Conservation (phyloP, 2,329 filamentous ascomycete genomes). For the Scortechinia acanthostroma region DNA sequence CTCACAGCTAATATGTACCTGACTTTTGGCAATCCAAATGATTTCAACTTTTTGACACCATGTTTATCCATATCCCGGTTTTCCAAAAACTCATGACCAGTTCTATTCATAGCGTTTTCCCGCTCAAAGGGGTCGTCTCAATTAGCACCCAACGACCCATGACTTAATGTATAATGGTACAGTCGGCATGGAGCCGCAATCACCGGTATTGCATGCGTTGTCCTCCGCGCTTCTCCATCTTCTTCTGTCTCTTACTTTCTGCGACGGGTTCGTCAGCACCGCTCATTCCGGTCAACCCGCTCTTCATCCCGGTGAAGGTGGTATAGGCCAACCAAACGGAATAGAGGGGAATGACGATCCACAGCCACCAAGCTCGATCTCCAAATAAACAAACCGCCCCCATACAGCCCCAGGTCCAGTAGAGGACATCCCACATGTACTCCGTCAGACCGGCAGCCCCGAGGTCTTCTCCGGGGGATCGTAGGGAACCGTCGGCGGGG, state of each 20-base stretch:
- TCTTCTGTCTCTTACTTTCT: constrained; percentile 39
- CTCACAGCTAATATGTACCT: no score
- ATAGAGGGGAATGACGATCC: constrained; percentile 37
- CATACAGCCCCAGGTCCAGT: constrained; percentile 62
- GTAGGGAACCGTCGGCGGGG: constrained; percentile 29
- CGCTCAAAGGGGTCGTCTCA: no score
- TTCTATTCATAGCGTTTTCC: no score
- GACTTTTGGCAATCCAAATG: no score
- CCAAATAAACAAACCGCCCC: constrained; percentile 44
- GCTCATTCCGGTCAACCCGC: constrained; percentile 24
- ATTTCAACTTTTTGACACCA: no score
- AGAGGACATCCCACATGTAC: constrained; percentile 66
- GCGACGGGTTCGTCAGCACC: constrained; percentile 13
- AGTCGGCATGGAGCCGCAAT: no score
- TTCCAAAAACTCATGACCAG: no score
- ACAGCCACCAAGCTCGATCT: constrained; percentile 58
- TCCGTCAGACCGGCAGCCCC: constrained; percentile 60
- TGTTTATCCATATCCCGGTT: no score
- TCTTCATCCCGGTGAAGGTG: constrained; percentile 34
- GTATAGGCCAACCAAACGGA: constrained; percentile 33
- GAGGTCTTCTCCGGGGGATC: constrained; percentile 54
- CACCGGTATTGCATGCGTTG: constrained; percentile 31
- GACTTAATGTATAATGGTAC: no score
- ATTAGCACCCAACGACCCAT: no score
- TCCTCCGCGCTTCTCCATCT: constrained; percentile 39